phyloP scores from a whole-genome alignment of 2,329 filamentous ascomycete genomes.

The Fusarium falciforme region DNA sequence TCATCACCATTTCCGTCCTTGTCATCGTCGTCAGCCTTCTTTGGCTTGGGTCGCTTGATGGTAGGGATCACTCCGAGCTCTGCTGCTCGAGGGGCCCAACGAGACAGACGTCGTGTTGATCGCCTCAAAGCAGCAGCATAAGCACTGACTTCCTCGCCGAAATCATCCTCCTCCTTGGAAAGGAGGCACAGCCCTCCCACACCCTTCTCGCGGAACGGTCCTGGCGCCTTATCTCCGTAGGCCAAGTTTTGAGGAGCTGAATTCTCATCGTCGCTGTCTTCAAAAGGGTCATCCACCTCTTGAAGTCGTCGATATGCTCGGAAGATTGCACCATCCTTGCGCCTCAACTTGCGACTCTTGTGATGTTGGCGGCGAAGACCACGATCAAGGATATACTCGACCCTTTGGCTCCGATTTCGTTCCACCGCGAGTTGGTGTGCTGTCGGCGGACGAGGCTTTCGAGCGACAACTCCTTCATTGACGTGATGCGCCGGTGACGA shows the following conservation, averaged over 20 bases:
- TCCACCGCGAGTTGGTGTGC: constrained; percentile 86
- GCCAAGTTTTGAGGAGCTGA: constrained; percentile 49
- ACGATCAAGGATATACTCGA: constrained; percentile 85
- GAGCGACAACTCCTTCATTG: constrained; percentile 65
- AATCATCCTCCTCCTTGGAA: constrained; percentile 74
- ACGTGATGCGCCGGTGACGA: constrained; percentile 69
- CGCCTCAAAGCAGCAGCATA: constrained; percentile 75
- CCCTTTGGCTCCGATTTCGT: constrained; percentile 79
- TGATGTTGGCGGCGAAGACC: constrained; percentile 76
- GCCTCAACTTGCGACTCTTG: constrained; percentile 69
- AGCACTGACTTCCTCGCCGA: constrained; percentile 77
- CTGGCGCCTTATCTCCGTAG: constrained; percentile 44
- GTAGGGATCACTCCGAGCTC: constrained; percentile 60
- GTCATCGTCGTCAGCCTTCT: constrained; percentile 41
- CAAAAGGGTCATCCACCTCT: constrained; percentile 64
- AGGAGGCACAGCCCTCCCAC: constrained; percentile 74
- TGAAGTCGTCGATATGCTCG: constrained; percentile 74
- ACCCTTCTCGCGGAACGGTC: constrained; percentile 65
- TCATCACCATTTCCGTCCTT: constrained; percentile 43
- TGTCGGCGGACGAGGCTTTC: constrained; percentile 79
- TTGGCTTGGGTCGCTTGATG: constrained; percentile 54
- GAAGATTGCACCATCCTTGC: constrained; percentile 73
- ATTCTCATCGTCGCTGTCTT: constrained; percentile 73
- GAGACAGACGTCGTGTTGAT: constrained; percentile 71
- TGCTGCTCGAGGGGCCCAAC: constrained; percentile 69